phyloP scores from a whole-genome alignment of 1,284 basidiomycete species.

The Pisolithus thermaeus region DNA sequence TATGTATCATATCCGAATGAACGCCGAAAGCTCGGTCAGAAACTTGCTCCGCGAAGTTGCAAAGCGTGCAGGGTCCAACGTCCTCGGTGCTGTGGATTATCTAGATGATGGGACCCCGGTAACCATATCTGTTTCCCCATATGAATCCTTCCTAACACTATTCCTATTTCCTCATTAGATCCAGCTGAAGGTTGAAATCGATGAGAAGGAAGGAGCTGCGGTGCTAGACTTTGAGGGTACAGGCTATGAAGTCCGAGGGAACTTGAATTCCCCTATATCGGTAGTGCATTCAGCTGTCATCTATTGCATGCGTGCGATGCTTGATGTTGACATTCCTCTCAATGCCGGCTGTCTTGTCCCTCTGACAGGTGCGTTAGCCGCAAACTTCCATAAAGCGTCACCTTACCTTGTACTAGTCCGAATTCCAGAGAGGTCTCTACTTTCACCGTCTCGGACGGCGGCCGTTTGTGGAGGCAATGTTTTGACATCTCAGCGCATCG shows the following conservation, averaged over 20 bases:
- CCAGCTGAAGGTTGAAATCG: conserved; percentile 73
- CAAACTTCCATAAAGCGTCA: background rate
- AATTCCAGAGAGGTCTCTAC: conserved; percentile 76
- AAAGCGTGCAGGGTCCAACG: conserved; percentile 56
- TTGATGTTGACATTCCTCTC: conserved; percentile 87
- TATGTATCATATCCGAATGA: conserved; percentile 86
- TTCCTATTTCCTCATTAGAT: conserved; percentile 45
- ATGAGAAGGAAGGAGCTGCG: conserved; percentile 74
- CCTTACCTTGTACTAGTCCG: conserved; percentile 44
- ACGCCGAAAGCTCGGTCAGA: conserved; percentile 87
- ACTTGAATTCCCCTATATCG: conserved; percentile 84
- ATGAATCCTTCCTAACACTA: background rate
- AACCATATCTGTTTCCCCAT: conserved; percentile 10
- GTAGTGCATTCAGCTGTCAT: conserved; percentile 93
- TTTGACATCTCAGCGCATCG: conserved; percentile 88
- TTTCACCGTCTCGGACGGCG: conserved; percentile 80
- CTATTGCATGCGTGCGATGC: conserved; percentile 92
- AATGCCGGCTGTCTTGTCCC: conserved; percentile 91
- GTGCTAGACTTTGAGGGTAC: conserved; percentile 90
- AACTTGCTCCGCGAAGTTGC: conserved; percentile 79
- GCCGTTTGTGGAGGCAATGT: conserved; percentile 95
- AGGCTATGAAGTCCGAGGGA: conserved; percentile 84
- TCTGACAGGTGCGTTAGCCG: conserved; percentile 50
- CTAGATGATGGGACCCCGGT: conserved; percentile 87
- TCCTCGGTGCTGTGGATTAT: conserved; percentile 71